Base-by-base conservation (phyloP, 1,139 yeast species). In the Suhomyces bokatorum region DNA sequence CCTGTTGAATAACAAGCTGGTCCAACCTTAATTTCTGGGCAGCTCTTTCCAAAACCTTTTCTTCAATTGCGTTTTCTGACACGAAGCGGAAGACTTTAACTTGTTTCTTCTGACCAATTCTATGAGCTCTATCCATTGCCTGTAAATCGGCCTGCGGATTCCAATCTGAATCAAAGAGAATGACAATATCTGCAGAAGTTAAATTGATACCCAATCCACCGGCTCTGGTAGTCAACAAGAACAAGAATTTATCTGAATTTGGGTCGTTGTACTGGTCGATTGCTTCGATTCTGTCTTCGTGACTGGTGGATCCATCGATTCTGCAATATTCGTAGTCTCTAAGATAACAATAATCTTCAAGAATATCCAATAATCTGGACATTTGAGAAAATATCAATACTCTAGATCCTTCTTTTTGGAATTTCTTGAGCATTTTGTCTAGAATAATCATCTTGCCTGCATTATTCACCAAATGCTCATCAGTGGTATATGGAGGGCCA, bases 1-100 rank as follows among this genome's bases (percentile, higher is more conserved):
- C 97, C 62, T 93, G 97, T 64, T 93, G 99, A 54, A 93, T 93
- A 45, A 93, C 99, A 59, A 93, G 78, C 63, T 93, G 98, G 65
- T 93, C 95, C 51, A 86, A 69, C 59, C 91, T 75, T 54, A 86
- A 70, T 57, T 86, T 86, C 57, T 86, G 93, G 1, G 91, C 81
- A 1, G 93, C 93, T 57, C 93, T 72, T 62, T 86, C 95, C 47
- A 86, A 69, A 30, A 86, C 87, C 58, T 86, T 86, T 57, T 86
- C 93, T 62, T 86, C 95, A 48, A 86, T 84, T 2, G 93, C 89
- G 64, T 85, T 82, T 54, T 85, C 91, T 11, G 93, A 85, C 42
- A 86, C 80, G 57, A 86, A 81, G 60, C 95, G 70, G 58, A 80
- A 86, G 7, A 86, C 93, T 55, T 80, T 79, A 29, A 86, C 95